Evolutionary conservation across 1,284 basidiomycete genomes (phyloP).

Genomic region (Leucoagaricus sp.): DNA sequence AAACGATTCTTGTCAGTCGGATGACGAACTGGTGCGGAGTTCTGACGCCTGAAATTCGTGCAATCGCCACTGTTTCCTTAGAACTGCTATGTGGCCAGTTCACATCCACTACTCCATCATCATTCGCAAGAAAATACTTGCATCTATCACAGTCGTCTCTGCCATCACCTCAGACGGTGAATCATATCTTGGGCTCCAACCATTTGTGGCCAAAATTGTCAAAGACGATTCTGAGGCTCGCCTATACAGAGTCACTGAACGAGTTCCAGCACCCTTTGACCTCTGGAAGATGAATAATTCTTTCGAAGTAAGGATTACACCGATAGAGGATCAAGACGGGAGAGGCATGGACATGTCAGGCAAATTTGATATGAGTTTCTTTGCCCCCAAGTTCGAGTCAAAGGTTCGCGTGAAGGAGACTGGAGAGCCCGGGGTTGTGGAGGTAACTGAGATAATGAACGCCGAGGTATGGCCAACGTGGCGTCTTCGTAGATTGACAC

Average conservation of each 20-base stretch:
- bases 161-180: slow-evolving; percentile 36
- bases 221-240: slow-evolving; percentile 27
- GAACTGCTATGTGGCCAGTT: slow-evolving; percentile 30
- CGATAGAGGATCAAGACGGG: slow-evolving; percentile 33
- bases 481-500: not conserved
- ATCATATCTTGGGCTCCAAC: slow-evolving; percentile 33
- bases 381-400: slow-evolving; percentile 24
- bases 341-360: slow-evolving; percentile 28
- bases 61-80: slow-evolving; percentile 3
- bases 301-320: slow-evolving; percentile 27
- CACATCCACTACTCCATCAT: slow-evolving; percentile 27
- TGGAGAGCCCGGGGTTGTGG: slow-evolving; percentile 20
- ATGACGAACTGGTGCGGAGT: not conserved
- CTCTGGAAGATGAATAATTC: slow-evolving; percentile 25
- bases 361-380: not conserved
- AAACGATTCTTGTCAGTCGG: not conserved
- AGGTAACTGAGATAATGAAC: slow-evolving; percentile 16
- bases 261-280: slow-evolving; percentile 22
- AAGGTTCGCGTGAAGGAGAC: slow-evolving; percentile 27
- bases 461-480: not conserved
- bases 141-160: slow-evolving; percentile 27
- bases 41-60: not conserved
- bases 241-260: slow-evolving; percentile 32
- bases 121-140: slow-evolving; percentile 26
- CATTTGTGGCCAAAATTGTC: slow-evolving; percentile 31